Percentiles rank a stretch among this genome's conserved stretches.
Evolutionary conservation across 768 basidiomycete genomes (phyloP).

Genomic region (Cyclocybe cylindracea): DNA sequence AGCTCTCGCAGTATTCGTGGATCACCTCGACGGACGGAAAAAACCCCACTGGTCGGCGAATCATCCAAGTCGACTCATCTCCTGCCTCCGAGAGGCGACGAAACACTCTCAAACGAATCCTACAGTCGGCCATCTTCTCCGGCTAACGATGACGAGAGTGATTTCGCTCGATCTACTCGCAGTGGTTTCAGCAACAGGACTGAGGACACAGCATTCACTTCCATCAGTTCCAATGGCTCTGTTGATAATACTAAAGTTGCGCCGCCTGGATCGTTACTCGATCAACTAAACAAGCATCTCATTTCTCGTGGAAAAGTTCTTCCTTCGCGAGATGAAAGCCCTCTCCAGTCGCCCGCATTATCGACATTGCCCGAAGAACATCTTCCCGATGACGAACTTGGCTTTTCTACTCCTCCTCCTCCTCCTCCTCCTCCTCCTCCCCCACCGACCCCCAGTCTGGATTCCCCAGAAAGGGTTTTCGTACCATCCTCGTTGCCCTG

Average conservation of each 20-base stretch:
- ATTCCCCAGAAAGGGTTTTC: background rate
- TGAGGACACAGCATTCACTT: slow-evolving; percentile 58
- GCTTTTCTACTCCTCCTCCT: slow-evolving; percentile 15
- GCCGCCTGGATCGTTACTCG: slow-evolving; percentile 54
- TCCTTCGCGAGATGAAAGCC: slow-evolving; percentile 37
- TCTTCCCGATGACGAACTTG: background rate
- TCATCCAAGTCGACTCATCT: slow-evolving; percentile 43
- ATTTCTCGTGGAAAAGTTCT: slow-evolving; percentile 46
- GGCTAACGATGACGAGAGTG: slow-evolving; percentile 56
- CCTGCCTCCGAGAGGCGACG: slow-evolving; percentile 44
- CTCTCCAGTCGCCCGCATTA: slow-evolving; percentile 29
- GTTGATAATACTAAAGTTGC: slow-evolving; percentile 34
- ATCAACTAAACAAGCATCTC: slow-evolving; percentile 63
- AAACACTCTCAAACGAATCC: slow-evolving; percentile 35
- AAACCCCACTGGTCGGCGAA: slow-evolving; percentile 42
- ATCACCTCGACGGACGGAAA: slow-evolving; percentile 62
- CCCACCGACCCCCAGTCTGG: slow-evolving; percentile 25
- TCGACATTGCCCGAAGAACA: slow-evolving; percentile 43
- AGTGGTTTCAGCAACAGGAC: slow-evolving; percentile 42
- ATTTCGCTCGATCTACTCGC: slow-evolving; percentile 50
- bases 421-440: slow-evolving; percentile 37
- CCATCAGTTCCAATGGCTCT: slow-evolving; percentile 48
- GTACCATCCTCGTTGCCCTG: slow-evolving; percentile 3
- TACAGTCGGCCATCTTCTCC: slow-evolving; percentile 46
- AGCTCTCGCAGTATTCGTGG: slow-evolving; percentile 70